Percentiles rank a stretch among this genome's conserved stretches.
phyloP scores from a whole-genome alignment of 306 rosid species.

The Citrullus amarus region DNA sequence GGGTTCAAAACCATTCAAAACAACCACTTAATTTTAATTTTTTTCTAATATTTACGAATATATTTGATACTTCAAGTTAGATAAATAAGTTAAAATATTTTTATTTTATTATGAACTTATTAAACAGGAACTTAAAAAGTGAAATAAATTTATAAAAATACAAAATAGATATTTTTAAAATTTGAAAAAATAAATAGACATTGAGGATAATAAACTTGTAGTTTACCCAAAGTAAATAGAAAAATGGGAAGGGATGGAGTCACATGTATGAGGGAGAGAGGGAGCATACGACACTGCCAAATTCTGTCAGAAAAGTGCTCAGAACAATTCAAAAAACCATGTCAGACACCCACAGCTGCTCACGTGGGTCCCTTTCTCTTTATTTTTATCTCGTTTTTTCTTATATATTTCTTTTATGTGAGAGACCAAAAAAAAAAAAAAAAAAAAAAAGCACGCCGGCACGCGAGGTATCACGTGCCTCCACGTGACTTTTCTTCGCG shows the following conservation, averaged over 20 bases:
- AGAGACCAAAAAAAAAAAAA: conserved; percentile 20
- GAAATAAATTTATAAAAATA: too few species aligned
- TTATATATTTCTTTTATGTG: conserved; percentile 21
- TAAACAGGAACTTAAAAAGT: too few species aligned
- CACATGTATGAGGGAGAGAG: not conserved
- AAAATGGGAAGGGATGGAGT: not conserved
- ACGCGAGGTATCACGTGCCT: conserved; percentile 67
- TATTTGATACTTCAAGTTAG: too few species aligned
- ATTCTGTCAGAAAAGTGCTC: conserved; percentile 6
- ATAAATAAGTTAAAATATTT: too few species aligned
- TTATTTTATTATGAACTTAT: too few species aligned
- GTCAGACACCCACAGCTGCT: conserved; percentile 27
- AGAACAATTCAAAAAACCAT: not conserved
- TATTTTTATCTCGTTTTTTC: not conserved
- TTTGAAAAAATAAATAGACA: too few species aligned
- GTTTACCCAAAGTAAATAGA: not conserved
- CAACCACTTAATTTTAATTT: too few species aligned
- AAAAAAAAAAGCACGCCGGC: conserved; percentile 72
- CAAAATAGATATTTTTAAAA: too few species aligned
- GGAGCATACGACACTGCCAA: conserved; percentile 13
- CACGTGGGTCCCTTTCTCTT: conserved; percentile 36
- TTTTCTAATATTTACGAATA: too few species aligned
- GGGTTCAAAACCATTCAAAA: too few species aligned
- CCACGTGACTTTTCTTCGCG: conserved; percentile 51
- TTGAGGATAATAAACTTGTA: too few species aligned